Percentiles rank a stretch among this genome's conserved stretches.
phyloP scores from a whole-genome alignment of 1,139 yeast species.

The Suhomyces anneliseae region DNA sequence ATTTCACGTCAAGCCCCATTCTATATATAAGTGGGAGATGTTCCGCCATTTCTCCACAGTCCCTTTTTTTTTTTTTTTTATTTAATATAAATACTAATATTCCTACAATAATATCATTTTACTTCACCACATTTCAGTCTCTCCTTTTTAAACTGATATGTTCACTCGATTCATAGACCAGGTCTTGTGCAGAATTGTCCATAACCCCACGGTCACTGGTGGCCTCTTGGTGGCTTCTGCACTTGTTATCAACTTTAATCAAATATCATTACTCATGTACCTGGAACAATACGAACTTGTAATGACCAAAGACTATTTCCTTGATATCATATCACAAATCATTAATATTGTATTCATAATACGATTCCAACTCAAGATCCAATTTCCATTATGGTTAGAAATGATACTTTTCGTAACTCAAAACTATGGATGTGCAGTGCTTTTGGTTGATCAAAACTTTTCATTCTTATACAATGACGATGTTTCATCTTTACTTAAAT shows the following conservation, averaged over 20 bases:
- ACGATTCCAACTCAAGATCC: slow-evolving; percentile 17
- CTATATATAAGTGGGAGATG: too few species aligned
- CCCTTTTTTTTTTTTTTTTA: too few species aligned
- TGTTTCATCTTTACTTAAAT: slow-evolving; percentile 8
- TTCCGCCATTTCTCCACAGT: too few species aligned
- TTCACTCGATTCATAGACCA: slow-evolving; percentile 7
- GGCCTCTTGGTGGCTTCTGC: slow-evolving; percentile 2
- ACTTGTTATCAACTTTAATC: slow-evolving; percentile 2
- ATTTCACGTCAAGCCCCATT: too few species aligned
- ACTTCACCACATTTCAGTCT: background rate
- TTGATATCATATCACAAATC: slow-evolving; percentile 22
- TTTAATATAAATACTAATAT: too few species aligned
- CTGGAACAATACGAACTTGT: slow-evolving; percentile 5
- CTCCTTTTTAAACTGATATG: background rate
- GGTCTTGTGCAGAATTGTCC: slow-evolving; percentile 10
- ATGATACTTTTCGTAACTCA: slow-evolving; percentile 17
- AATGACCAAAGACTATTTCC: slow-evolving; percentile 12
- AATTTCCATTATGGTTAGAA: slow-evolving; percentile 15
- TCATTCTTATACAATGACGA: slow-evolving; percentile 12
- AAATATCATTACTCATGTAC: slow-evolving; percentile 1
- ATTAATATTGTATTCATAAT: slow-evolving; percentile 23
- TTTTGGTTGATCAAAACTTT: slow-evolving; percentile 11
- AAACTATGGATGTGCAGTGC: slow-evolving; percentile 16
- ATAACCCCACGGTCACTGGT: slow-evolving; percentile 14
- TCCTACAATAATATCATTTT: too few species aligned